phyloP scores from a whole-genome alignment of 768 basidiomycete genomes.

The Boletus reticuloceps region DNA sequence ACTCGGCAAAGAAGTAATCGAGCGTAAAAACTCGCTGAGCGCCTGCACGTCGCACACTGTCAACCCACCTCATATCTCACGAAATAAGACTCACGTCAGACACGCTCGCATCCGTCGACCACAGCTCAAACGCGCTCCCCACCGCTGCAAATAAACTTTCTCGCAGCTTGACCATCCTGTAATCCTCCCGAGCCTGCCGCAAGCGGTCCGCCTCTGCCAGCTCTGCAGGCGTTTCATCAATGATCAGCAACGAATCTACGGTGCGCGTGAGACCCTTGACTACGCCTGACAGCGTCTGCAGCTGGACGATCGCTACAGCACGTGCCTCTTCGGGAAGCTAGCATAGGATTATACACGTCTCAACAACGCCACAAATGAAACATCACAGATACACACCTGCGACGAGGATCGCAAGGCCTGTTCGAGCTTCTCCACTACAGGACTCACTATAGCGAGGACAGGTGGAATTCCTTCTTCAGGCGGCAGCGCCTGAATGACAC shows the following conservation, averaged over 20 bases:
- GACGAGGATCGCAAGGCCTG: conserved; percentile 55
- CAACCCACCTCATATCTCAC: not conserved
- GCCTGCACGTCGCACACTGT: conserved; percentile 42
- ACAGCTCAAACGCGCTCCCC: conserved; percentile 61
- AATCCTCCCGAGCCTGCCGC: conserved; percentile 60
- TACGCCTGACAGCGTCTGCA: conserved; percentile 80
- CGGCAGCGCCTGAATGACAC: conserved; percentile 88
- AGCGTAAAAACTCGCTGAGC: conserved; percentile 79
- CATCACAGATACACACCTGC: conserved; percentile 40
- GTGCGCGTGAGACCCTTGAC: conserved; percentile 84
- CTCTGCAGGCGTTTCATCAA: conserved; percentile 55
- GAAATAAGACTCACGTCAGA: conserved; percentile 57
- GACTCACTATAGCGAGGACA: conserved; percentile 73
- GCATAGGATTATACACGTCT: not conserved
- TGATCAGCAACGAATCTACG: conserved; percentile 61
- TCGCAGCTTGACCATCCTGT: conserved; percentile 59
- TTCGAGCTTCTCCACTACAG: conserved; percentile 69
- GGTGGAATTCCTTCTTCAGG: conserved; percentile 76
- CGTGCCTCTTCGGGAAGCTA: conserved; percentile 77
- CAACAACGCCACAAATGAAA: not conserved
- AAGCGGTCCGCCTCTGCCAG: conserved; percentile 53
- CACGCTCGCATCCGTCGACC: conserved; percentile 77
- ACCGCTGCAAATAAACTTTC: conserved; percentile 63
- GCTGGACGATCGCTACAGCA: conserved; percentile 59
- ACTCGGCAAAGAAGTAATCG: conserved; percentile 76